Evolutionary conservation across 2,329 filamentous ascomycete species (phyloP).

Genomic region (Sporothrix pallida): DNA sequence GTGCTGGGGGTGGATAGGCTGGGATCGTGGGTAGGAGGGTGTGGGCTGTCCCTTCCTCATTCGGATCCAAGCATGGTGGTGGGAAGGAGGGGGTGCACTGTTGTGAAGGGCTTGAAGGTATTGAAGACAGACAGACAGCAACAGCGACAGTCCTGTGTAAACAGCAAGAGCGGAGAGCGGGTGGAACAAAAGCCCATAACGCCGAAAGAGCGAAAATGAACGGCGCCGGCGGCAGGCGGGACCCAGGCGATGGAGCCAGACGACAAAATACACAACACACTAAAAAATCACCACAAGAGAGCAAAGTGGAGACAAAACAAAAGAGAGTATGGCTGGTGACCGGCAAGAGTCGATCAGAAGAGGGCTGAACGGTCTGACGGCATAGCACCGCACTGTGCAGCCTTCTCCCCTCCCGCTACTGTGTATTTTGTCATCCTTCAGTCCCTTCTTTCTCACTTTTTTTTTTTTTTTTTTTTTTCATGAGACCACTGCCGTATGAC

Average conservation of each 20-base stretch:
- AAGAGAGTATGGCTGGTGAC: not conserved
- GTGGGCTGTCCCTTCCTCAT: slow-evolving; percentile 17
- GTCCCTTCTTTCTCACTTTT: not conserved
- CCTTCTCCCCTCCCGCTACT: not conserved
- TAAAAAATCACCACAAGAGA: not conserved
- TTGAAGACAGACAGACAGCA: too few relatives aligned
- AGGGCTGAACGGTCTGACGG: slow-evolving; percentile 4
- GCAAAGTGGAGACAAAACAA: not conserved
- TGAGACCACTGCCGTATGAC: not conserved
- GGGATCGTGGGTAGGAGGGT: not conserved
- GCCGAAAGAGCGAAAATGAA: slow-evolving; percentile 17
- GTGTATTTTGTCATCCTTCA: not conserved
- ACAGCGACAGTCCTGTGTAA: not conserved
- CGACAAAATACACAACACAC: slow-evolving; percentile 9
- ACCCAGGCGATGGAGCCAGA: slow-evolving; percentile 7
- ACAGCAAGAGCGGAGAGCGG: not conserved
- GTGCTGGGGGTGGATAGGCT: slow-evolving; percentile 14
- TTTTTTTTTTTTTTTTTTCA: not conserved
- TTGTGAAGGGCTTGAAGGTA: not conserved
- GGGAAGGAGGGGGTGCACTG: not conserved
- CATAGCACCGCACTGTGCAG: slow-evolving; percentile 13
- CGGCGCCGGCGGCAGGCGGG: slow-evolving; percentile 10
- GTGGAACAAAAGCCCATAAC: not conserved
- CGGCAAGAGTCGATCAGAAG: not conserved
- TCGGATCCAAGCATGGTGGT: not conserved